Evolutionary conservation across 371 early-diverging fungal genomes (phyloP).

Genomic region (Mucor sp.): DNA sequence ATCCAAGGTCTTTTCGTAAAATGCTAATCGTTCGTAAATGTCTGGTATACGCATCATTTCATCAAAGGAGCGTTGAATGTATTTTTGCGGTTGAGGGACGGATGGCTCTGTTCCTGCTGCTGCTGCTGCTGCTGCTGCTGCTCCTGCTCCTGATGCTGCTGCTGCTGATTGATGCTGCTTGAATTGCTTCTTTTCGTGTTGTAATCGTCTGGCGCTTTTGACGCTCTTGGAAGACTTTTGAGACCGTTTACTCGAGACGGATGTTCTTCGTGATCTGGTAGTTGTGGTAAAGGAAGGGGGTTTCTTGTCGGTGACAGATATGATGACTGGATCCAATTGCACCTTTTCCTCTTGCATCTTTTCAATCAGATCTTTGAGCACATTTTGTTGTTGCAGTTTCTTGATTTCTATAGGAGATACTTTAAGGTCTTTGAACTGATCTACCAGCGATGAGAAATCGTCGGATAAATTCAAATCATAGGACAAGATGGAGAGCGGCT

Average conservation of each 20-base stretch:
- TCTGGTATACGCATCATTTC: constrained; percentile 47
- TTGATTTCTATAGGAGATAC: constrained; percentile 6
- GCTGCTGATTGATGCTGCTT: constrained; percentile 5
- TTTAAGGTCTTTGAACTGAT: constrained; percentile 18
- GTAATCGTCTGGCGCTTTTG: constrained; percentile 7
- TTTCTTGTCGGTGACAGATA: neutral
- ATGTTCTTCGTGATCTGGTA: constrained; percentile 5
- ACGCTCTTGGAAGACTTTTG: constrained; percentile 8
- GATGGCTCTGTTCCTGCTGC: neutral
- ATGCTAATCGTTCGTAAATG: constrained; percentile 33
- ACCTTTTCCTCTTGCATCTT: constrained; percentile 5
- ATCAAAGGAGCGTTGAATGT: constrained; percentile 31
- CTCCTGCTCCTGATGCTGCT: no score
- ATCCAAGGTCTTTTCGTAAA: constrained; percentile 37
- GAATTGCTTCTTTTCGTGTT: constrained; percentile 2
- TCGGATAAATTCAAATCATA: constrained; percentile 21
- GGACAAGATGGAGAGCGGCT: constrained; percentile 11
- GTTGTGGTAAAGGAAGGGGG: neutral
- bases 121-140: constrained; percentile 7
- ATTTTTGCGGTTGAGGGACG: constrained; percentile 18
- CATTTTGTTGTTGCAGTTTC: neutral
- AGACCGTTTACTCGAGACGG: constrained; percentile 26
- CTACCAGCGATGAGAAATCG: constrained; percentile 23
- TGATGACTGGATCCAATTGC: neutral
- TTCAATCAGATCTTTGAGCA: neutral